Base-by-base conservation (phyloP, 345 rosid genomes). In the Stellera chamaejasme region DNA sequence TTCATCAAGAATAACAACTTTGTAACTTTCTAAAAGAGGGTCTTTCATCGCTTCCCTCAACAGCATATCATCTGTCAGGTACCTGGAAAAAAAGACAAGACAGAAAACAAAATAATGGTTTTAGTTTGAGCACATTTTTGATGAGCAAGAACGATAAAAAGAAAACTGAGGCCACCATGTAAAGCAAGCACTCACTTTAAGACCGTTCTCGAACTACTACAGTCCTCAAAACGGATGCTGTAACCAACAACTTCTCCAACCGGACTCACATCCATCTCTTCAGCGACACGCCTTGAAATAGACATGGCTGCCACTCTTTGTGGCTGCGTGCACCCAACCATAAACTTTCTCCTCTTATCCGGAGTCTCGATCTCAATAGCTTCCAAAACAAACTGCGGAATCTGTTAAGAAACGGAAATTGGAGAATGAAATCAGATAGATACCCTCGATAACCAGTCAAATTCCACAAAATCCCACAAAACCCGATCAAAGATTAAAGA, bases 261-360 rank as follows among this genome's bases (percentile, higher is more conserved):
- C 48, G 69, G n/a, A 52, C 66, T 74, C 3, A 93, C 97, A 76
- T 93, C 99, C 99, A 93, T 93, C 78, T 93, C 99, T 72, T 93
- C 99, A 42, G 99, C 99, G 62, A 93, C 99, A 72, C 99, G 99
- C 13, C 97, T 82, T 13, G 99, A 93, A 54, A 89, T 97, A 63
- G 99, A 93, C 99, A 93, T 93, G 2, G 99, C 97, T 56, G 99
- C 97, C 69, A 93, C 99, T 69, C 97, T 84, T 56, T 97, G 86
- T 42, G 99, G 99, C 73, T 93, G 99, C 27, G 89, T 2, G 81
- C 99, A 67, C 39, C 39, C 39, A 32, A 93, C 68, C 90, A 87
- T 75, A 90, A 81, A 79, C 74, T 89, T 93, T 79, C 77, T 69
- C 44, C 90, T 79, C 62, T 81, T 89, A 66, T 84, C 92, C 3